phyloP scores from a whole-genome alignment of 208 protist genomes.

The Trichomonas gallinae region DNA sequence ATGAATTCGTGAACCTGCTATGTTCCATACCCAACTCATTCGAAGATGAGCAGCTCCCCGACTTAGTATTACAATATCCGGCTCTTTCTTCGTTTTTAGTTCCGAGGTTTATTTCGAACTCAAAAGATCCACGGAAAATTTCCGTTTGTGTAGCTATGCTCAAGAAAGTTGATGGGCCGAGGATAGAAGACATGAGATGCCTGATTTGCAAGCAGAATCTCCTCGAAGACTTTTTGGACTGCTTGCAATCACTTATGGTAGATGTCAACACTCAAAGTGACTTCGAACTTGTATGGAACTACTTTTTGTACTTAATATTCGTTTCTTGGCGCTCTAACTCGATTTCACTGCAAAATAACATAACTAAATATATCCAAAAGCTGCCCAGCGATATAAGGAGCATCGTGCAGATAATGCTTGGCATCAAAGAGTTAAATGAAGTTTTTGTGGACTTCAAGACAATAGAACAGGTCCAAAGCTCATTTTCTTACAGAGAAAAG shows the following conservation, averaged over 20 bases:
- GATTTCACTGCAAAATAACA: background rate
- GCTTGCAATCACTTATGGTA: background rate
- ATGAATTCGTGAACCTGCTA: background rate
- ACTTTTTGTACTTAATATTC: background rate
- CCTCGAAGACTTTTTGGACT: background rate
- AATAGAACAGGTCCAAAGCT: background rate
- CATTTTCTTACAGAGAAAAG: background rate
- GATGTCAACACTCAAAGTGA: background rate
- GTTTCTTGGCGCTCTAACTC: background rate
- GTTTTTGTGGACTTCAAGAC: background rate
- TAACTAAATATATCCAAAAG: background rate
- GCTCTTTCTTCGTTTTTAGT: background rate
- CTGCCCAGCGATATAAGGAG: background rate
- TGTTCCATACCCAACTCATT: background rate
- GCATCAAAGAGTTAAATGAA: background rate
- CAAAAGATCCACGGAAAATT: background rate
- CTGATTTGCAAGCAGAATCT: background rate
- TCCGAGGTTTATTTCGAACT: background rate
- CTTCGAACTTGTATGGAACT: background rate
- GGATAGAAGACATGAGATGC: background rate
- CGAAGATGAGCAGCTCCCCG: background rate
- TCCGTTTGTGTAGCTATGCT: background rate
- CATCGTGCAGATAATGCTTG: background rate
- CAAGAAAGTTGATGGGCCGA: background rate
- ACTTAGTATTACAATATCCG: background rate